Evolutionary conservation across 2,329 filamentous ascomycete species (phyloP), one percentile per base, ranked within the genome.

Genomic region (Colletotrichum tropicale): DNA sequence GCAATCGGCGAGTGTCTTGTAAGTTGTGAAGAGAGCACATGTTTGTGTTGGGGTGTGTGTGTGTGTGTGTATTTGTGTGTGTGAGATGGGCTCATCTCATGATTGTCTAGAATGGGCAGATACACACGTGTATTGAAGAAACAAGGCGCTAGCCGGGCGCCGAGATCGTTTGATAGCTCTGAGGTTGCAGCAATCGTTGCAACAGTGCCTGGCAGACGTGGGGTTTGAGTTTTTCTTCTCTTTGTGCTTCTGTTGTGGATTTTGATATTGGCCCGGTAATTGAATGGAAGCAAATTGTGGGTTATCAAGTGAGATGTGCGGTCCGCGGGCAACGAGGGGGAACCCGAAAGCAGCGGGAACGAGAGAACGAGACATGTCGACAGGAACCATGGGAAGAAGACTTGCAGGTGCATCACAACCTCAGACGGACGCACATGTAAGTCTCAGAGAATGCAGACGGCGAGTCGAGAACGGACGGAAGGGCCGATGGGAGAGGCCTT

Each of bases 171-270:
- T 65, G 43, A 24, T 58, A 65, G 64, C 34, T 56, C n/a, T 43
- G 32, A 21, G 72, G 55, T 67, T 62, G 69, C 73, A 67, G 69
- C 55, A 75, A 72, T 67, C 30, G 69, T 66, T 66, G 68, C 68
- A 30, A 60, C 55, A 52, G 28, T 58, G 28, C 13, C 64, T 61
- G 34, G 34, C 26, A 58, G 52, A 13, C 36, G 8, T 21, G 30
- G 26, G 65, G 28, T 26, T 56, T 58, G 36, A 24, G 34, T 48
- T 55, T 64, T 52, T 38, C 10, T 21, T 58, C n/a, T 26, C n/a
- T 13, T 16, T 56, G 13, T 28, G 13, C 55, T 8, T 28, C 21
- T 36, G 26, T 55, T 34, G n/a, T 62, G 71, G 48, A 65, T 15
- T 70, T n/a, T 70, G 60, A 70, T 60, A 36, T 43, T 65, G 66